Base-by-base conservation (phyloP, 176 grass and related monocot species). In the Lolium rigidum region DNA sequence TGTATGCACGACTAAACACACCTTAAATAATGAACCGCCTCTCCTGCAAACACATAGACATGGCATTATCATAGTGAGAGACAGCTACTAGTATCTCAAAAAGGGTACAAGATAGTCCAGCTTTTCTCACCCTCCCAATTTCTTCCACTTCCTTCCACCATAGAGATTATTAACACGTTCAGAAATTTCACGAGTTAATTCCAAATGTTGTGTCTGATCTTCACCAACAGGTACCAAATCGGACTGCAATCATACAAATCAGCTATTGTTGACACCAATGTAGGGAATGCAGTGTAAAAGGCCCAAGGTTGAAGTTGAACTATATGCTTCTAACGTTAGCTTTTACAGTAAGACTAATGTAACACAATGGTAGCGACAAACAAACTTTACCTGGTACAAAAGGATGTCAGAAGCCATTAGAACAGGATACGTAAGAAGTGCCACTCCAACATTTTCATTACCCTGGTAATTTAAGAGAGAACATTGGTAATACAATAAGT, bases 391-490 rank as follows among this genome's bases (percentile, higher is more conserved):
- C 93, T 95, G 97, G 87, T 98, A 98, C 31, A 98, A 77, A 87
- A 98, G 92, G 55, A 98, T 98, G 86, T 98, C 97, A 76, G 97
- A 98, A 92, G 93, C 97, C 97, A 98, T 95, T 68, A 98, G 88
- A 92, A 98, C 92, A 50, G 97, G 97, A 87, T 98, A 95, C 24
- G 94, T 98, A 63, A 98, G 76, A 89, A 98, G 93, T 81, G 90
- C 94, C 63, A 98, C 97, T 86, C 90, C 93, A 28, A 98, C 97
- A 94, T 95, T 95, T 92, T 98, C 97, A 92, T 98, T 92, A 83
- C 97, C 97, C 97, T 98, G 76, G 21, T 82, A 76, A 59, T 52
- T 62, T 69, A 62, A 81, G 37, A 39, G 24, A 56, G 81, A 61
- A 78, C 35, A 78, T 68, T 9, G 49, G 22, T 3, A 64, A 69